These are phyloP conservation scores for Trypanosoma platydactyli DNA, from an alignment of 208 protist species.

Conservation along the genomic window DNA sequence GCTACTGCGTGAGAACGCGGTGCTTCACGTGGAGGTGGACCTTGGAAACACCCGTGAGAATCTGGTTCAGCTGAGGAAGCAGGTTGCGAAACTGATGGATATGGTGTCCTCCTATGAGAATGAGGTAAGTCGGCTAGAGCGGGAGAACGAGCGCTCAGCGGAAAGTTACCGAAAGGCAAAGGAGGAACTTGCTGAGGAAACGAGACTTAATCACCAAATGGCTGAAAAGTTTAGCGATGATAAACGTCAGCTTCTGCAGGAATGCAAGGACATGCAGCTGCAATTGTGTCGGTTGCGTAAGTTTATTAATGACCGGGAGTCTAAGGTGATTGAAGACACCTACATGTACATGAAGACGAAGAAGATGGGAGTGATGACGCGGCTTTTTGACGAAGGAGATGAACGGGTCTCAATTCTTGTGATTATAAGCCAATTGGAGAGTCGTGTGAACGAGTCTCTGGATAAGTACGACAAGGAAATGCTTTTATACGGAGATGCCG, in stretches of 20 bases:
- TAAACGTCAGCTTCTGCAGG: constrained; percentile 60
- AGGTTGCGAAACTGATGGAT: constrained; percentile 54
- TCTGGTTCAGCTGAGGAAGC: constrained; percentile 44
- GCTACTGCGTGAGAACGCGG: constrained; percentile 69
- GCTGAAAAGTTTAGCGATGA: constrained; percentile 49
- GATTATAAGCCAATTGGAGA: constrained; percentile 81
- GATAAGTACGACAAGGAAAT: constrained; percentile 83
- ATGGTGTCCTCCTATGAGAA: constrained; percentile 61
- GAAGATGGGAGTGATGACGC: constrained; percentile 71
- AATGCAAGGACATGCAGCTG: constrained; percentile 89
- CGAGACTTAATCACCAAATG: constrained; percentile 24
- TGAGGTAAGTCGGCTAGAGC: constrained; percentile 65
- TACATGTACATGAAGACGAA: constrained; percentile 75
- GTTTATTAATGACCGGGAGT: constrained; percentile 60
- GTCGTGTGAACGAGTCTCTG: constrained; percentile 78
- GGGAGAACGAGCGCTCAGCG: constrained; percentile 59
- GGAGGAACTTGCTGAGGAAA: constrained; percentile 37
- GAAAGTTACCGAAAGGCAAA: constrained; percentile 50
- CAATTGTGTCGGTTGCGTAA: constrained; percentile 85
- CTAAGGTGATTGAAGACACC: constrained; percentile 59
- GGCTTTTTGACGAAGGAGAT: constrained; percentile 81
- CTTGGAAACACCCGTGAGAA: constrained; percentile 55
- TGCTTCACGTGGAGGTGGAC: constrained; percentile 49
- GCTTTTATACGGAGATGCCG: constrained; percentile 41
- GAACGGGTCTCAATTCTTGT: constrained; percentile 76